Percentiles rank a stretch among this genome's conserved stretches.
These are phyloP conservation scores for Aspergillus ibericus DNA, from an alignment of 2,329 filamentous ascomycete species.

Conservation along the genomic window DNA sequence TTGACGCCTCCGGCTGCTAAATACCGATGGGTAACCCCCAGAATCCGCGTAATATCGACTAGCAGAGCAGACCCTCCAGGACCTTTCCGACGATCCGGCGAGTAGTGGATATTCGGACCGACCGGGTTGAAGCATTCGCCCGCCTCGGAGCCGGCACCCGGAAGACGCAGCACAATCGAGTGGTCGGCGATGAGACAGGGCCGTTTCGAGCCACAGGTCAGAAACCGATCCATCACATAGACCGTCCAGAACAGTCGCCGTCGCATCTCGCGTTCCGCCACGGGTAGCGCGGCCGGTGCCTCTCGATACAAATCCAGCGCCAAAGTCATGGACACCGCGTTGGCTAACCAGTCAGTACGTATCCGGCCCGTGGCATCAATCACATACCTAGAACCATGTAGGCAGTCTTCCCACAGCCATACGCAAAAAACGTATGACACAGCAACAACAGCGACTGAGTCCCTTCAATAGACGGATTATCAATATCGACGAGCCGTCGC, in stretches of 20 bases:
- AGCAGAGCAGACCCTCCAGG: constrained; percentile 78
- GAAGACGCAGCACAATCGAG: constrained; percentile 71
- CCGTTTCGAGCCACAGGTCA: constrained; percentile 76
- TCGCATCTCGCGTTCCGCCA: constrained; percentile 71
- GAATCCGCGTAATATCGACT: constrained; percentile 78
- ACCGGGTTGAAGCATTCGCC: constrained; percentile 80
- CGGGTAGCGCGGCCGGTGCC: constrained; percentile 62
- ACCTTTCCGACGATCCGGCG: constrained; percentile 67
- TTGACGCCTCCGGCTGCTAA: constrained; percentile 82
- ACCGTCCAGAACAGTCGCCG: constrained; percentile 86
- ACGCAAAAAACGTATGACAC: constrained; percentile 71
- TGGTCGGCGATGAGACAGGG: constrained; percentile 79
- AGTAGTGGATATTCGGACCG: constrained; percentile 73
- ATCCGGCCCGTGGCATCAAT: not conserved
- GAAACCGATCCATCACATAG: constrained; percentile 82
- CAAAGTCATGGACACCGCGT: constrained; percentile 77
- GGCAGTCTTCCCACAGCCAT: constrained; percentile 77
- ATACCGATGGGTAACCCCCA: constrained; percentile 81
- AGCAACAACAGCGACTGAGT: constrained; percentile 75
- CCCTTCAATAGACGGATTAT: constrained; percentile 77
- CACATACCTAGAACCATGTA: constrained; percentile 77
- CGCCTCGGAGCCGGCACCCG: constrained; percentile 64
- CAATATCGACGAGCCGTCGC: constrained; percentile 69
- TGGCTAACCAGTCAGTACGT: constrained; percentile 51
- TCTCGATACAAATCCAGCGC: constrained; percentile 80